These are phyloP conservation scores for Brassica incana DNA, from an alignment of 345 rosid species.

Conservation along the genomic window DNA sequence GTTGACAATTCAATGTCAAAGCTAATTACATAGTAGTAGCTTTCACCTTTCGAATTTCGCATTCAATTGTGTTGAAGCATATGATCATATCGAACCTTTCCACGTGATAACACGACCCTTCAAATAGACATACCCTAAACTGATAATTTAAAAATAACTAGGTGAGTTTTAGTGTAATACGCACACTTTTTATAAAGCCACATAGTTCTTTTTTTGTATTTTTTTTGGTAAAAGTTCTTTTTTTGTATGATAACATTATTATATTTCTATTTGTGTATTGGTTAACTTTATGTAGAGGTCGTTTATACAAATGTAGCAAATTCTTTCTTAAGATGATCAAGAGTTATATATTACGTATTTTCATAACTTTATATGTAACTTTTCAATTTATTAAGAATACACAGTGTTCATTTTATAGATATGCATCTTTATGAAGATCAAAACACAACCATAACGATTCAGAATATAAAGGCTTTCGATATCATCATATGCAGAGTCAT, in stretches of 20 bases:
- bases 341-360: background rate
- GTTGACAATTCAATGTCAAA: slow-evolving; percentile 31
- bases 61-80: background rate
- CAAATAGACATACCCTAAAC: background rate
- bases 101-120: background rate
- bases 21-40: slow-evolving; percentile 17
- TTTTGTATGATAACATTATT: background rate
- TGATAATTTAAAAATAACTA: background rate
- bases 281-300: background rate
- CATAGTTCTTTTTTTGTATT: background rate
- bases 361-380: background rate
- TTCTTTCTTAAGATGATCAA: background rate
- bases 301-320: background rate
- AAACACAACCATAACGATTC: slow-evolving; percentile 17
- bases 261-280: background rate
- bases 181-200: background rate
- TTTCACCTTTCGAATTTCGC: background rate
- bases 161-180: background rate
- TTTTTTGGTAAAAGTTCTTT: background rate
- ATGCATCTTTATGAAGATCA: background rate
- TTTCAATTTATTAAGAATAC: background rate
- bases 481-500: slow-evolving; percentile 10
- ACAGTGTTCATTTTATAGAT: background rate
- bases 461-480: background rate
- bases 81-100: background rate